These are phyloP conservation scores for Juglanconis sp. DNA, from an alignment of 2,329 filamentous ascomycete genomes.

Conservation along the genomic window DNA sequence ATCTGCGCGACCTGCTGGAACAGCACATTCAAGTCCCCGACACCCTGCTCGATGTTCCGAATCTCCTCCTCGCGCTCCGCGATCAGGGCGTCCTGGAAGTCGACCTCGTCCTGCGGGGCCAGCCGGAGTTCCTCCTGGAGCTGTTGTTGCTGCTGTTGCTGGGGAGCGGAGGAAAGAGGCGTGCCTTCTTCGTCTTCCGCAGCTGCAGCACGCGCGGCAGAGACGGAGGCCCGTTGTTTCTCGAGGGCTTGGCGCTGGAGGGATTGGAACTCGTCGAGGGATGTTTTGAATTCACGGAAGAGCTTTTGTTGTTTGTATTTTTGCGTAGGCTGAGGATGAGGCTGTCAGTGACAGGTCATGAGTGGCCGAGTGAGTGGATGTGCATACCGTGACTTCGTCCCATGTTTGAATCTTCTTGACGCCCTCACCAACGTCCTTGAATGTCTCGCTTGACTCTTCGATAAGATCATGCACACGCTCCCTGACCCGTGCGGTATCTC, in stretches of 20 bases:
- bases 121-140: conserved; percentile 76
- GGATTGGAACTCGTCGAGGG: conserved; percentile 84
- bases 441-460: conserved; percentile 80
- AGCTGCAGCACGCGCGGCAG: conserved; percentile 71
- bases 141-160: conserved; percentile 52
- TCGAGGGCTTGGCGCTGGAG: conserved; percentile 89
- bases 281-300: conserved; percentile 86
- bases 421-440: conserved; percentile 89
- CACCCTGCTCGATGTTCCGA: conserved; percentile 93
- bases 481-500: conserved; percentile 85
- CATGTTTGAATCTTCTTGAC: conserved; percentile 87
- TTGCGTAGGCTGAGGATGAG: conserved; percentile 69
- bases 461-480: conserved; percentile 86
- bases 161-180: conserved; percentile 25
- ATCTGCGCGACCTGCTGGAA: conserved; percentile 99
- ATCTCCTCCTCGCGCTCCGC: conserved; percentile 97
- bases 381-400: conserved; percentile 74
- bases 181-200: conserved; percentile 58
- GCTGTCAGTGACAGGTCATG: conserved; percentile 36
- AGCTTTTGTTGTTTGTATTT: conserved; percentile 96
- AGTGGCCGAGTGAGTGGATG: conserved; percentile 50
- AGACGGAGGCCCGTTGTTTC: conserved; percentile 84
- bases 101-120: conserved; percentile 89
- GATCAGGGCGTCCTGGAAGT: conserved; percentile 95
- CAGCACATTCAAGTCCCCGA: conserved; percentile 91